phyloP scores from a whole-genome alignment of 2,329 filamentous ascomycete genomes.

The Bipolaris zeicola region DNA sequence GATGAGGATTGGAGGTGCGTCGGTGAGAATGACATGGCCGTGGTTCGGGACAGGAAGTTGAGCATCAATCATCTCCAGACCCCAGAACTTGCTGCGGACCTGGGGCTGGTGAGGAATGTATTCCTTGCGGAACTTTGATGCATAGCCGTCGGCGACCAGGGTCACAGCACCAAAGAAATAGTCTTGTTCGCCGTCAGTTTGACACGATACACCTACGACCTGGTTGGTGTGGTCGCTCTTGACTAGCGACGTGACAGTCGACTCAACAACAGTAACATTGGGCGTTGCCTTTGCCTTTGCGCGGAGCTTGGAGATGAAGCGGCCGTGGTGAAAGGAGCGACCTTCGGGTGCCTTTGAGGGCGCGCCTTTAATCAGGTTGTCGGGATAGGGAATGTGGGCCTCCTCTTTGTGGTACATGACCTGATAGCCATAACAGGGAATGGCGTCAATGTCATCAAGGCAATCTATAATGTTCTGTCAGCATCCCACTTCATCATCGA shows the following conservation, averaged over 20 bases:
- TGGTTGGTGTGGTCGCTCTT: conserved; percentile 70
- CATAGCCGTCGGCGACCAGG: conserved; percentile 89
- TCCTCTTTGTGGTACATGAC: conserved; percentile 79
- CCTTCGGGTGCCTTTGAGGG: conserved; percentile 64
- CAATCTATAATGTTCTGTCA: conserved; percentile 60
- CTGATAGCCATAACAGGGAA: conserved; percentile 83
- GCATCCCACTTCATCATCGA: background rate
- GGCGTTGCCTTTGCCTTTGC: conserved; percentile 73
- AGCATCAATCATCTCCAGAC: conserved; percentile 88
- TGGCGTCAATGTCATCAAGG: conserved; percentile 85
- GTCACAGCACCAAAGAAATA: conserved; percentile 87
- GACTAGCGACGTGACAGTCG: conserved; percentile 78
- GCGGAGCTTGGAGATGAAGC: conserved; percentile 84
- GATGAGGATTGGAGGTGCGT: conserved; percentile 78
- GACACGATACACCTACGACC: conserved; percentile 81
- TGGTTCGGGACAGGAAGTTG: conserved; percentile 74
- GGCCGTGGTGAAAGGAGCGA: conserved; percentile 88
- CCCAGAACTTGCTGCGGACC: conserved; percentile 88
- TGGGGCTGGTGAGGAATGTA: conserved; percentile 70
- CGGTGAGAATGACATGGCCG: conserved; percentile 86
- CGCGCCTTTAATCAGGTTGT: conserved; percentile 54
- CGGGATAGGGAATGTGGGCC: conserved; percentile 80
- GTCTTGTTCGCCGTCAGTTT: conserved; percentile 69
- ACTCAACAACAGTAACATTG: conserved; percentile 91
- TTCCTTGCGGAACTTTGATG: conserved; percentile 86